Percentiles rank a stretch among this genome's conserved stretches.
Conservation (phyloP, 1,139 yeast genomes). For the Debaryomyces udenii region DNA sequence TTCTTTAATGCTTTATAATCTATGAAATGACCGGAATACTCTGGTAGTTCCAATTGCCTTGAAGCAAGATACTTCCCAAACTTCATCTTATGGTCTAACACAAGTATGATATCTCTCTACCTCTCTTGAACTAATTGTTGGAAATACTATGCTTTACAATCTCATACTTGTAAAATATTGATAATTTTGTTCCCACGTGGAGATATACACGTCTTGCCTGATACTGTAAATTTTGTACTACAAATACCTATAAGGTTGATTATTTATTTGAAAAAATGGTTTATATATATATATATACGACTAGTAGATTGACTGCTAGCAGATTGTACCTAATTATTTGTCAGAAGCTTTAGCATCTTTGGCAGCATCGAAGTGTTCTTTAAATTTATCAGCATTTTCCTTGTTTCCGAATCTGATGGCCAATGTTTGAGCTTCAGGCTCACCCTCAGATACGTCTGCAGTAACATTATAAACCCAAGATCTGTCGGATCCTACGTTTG, state of each 20-base stretch:
- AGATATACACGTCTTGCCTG: slow-evolving; percentile 7
- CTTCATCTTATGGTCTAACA: slow-evolving; percentile 52
- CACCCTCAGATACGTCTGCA: slow-evolving; percentile 95
- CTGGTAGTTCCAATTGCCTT: slow-evolving; percentile 92
- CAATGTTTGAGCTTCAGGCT: slow-evolving; percentile 92
- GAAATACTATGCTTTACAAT: too few species aligned
- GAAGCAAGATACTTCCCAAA: slow-evolving; percentile 95
- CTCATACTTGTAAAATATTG: neutral
- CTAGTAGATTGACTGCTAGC: neutral
- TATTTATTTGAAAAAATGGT: slow-evolving; percentile 4
- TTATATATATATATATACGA: slow-evolving; percentile 2
- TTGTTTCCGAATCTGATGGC: slow-evolving; percentile 97
- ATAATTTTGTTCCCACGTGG: slow-evolving; percentile 13
- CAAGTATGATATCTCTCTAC: too few species aligned
- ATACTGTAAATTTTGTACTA: slow-evolving; percentile 4
- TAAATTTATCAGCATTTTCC: slow-evolving; percentile 95
- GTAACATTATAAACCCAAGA: slow-evolving; percentile 97
- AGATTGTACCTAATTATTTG: neutral
- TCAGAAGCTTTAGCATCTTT: slow-evolving; percentile 41
- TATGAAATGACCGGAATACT: slow-evolving; percentile 89
- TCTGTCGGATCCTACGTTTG: slow-evolving; percentile 96
- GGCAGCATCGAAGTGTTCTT: slow-evolving; percentile 86
- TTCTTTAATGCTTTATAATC: slow-evolving; percentile 92
- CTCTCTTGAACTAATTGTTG: neutral
- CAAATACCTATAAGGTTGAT: slow-evolving; percentile 1